phyloP scores from a whole-genome alignment of 495 filamentous ascomycete species.

The Letharia columbiana region DNA sequence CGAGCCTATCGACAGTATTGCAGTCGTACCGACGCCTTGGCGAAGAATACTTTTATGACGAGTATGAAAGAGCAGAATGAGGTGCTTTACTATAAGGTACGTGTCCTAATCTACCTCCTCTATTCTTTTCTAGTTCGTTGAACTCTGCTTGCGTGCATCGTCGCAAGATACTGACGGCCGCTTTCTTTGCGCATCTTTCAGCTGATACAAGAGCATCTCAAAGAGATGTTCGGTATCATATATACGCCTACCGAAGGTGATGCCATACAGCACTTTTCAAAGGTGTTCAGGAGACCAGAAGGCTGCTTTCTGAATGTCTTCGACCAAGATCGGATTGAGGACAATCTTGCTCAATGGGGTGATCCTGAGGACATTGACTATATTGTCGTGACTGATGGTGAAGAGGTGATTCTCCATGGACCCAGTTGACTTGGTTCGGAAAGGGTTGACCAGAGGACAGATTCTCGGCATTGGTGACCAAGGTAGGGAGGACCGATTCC shows the following conservation, averaged over 20 bases:
- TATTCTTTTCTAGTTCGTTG: not conserved
- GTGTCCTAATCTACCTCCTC: not conserved
- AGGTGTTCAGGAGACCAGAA: slow-evolving; percentile 67
- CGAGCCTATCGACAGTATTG: slow-evolving; percentile 76
- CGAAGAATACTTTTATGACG: slow-evolving; percentile 76
- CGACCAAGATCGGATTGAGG: slow-evolving; percentile 47
- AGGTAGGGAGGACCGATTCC: not conserved
- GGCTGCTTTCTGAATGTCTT: slow-evolving; percentile 54
- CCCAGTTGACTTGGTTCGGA: slow-evolving; percentile 15
- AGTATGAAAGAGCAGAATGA: slow-evolving; percentile 76
- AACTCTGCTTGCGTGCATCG: not conserved
- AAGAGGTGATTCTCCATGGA: slow-evolving; percentile 32
- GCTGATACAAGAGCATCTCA: slow-evolving; percentile 57
- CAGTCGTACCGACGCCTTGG: slow-evolving; percentile 49
- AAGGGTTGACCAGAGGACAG: slow-evolving; percentile 41
- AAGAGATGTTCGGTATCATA: slow-evolving; percentile 82
- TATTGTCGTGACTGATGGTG: slow-evolving; percentile 78
- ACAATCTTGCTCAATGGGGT: slow-evolving; percentile 59
- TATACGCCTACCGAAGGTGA: slow-evolving; percentile 90
- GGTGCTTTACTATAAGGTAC: slow-evolving; percentile 63
- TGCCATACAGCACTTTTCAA: slow-evolving; percentile 80
- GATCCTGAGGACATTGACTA: slow-evolving; percentile 71
- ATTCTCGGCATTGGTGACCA: slow-evolving; percentile 89
- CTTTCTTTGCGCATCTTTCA: slow-evolving; percentile 20
- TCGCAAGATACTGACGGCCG: not conserved